Evolutionary conservation across 2,329 filamentous ascomycete species (phyloP).

Genomic region (Aureobasidium sp.): DNA sequence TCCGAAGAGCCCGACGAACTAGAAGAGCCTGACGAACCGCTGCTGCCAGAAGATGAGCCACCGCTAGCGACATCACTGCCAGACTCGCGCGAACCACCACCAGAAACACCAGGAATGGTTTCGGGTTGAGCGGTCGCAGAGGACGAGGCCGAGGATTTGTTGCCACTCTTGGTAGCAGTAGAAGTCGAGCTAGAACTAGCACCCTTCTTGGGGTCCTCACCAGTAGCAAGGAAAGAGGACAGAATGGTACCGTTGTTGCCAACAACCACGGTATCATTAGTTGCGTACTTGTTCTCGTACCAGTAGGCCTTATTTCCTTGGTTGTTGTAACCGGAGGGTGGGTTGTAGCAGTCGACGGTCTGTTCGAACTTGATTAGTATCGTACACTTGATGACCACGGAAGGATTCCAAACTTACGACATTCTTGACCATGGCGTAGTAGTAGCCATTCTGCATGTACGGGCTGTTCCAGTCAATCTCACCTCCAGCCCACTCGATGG

Average conservation of each 20-base stretch:
- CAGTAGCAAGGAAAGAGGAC: slow-evolving; percentile 71
- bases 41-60: slow-evolving; percentile 13
- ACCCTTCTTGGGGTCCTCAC: slow-evolving; percentile 55
- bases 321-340: slow-evolving; percentile 58
- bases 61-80: slow-evolving; percentile 17
- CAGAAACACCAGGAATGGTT: slow-evolving; percentile 50
- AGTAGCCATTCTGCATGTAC: slow-evolving; percentile 84
- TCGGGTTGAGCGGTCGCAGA: slow-evolving; percentile 25
- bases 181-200: slow-evolving; percentile 25
- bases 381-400: not conserved
- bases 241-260: slow-evolving; percentile 68
- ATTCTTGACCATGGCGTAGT: slow-evolving; percentile 71
- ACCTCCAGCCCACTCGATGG: slow-evolving; percentile 86
- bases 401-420: slow-evolving; percentile 37
- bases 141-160: slow-evolving; percentile 17
- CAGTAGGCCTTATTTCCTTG: slow-evolving; percentile 59
- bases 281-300: slow-evolving; percentile 56
- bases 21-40: slow-evolving; percentile 18
- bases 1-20: slow-evolving; percentile 18
- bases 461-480: slow-evolving; percentile 72
- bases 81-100: slow-evolving; percentile 37
- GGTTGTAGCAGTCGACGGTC: slow-evolving; percentile 75
- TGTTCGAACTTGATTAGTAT: not conserved
- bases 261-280: slow-evolving; percentile 70
- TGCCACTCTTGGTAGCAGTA: slow-evolving; percentile 22